Evolutionary conservation across 129 eudicot genomes (phyloP).

Genomic region (Sambucus nigra): DNA sequence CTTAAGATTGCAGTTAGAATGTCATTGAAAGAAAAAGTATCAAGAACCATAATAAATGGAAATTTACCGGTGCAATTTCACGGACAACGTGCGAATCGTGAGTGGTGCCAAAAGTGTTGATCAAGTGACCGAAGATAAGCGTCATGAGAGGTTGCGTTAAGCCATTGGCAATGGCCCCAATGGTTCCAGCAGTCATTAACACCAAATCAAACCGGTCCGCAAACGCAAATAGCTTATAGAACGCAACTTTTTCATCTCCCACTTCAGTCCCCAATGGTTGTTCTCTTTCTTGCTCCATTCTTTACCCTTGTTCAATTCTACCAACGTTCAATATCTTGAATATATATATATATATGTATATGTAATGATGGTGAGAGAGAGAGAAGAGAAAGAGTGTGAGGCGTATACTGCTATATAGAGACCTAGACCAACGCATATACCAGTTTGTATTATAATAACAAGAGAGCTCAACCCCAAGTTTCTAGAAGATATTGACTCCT

Average conservation of each 20-base stretch:
- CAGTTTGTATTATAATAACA: too few relatives aligned
- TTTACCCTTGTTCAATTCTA: too few relatives aligned
- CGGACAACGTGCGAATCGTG: constrained; percentile 14
- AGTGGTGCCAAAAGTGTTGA: constrained; percentile 38
- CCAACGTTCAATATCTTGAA: too few relatives aligned
- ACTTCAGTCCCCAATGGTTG: too few relatives aligned
- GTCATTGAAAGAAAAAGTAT: not conserved
- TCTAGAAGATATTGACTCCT: too few relatives aligned
- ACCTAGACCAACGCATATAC: too few relatives aligned
- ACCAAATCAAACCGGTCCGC: constrained; percentile 31
- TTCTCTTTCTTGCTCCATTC: too few relatives aligned
- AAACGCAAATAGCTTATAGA: constrained; percentile 27
- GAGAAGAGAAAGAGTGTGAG: too few relatives aligned
- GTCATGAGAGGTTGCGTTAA: constrained; percentile 38
- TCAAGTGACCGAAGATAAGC: constrained; percentile 26
- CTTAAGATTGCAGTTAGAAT: not conserved
- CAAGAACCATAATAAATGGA: not conserved
- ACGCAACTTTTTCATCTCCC: constrained; percentile 21
- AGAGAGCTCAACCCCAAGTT: too few relatives aligned
- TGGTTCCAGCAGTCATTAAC: constrained; percentile 23
- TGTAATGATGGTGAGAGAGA: too few relatives aligned
- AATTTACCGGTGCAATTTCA: constrained; percentile 37
- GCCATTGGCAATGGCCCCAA: constrained; percentile 30
- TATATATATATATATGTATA: too few relatives aligned
- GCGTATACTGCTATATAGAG: too few relatives aligned